Evolutionary conservation across 2,329 filamentous ascomycete genomes (phyloP).

Genomic region (Claviceps humidiphila): DNA sequence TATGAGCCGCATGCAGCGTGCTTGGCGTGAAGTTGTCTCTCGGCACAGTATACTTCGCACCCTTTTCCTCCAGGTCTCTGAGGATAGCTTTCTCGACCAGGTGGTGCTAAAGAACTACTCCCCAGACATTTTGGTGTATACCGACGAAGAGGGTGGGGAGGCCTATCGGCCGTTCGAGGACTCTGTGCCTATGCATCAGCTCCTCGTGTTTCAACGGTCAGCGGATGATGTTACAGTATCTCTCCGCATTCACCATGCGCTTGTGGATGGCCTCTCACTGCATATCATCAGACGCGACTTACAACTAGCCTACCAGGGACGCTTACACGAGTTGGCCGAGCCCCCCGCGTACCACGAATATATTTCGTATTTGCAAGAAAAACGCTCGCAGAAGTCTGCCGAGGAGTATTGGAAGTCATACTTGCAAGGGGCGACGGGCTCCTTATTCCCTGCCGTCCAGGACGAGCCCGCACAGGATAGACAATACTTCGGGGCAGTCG

Average conservation of each 20-base stretch:
- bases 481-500: neutral
- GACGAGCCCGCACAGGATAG: neutral
- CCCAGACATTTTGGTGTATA: neutral
- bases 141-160: neutral
- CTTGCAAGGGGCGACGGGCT: neutral
- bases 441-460: neutral
- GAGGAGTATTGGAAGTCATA: conserved; percentile 4
- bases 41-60: conserved; percentile 5
- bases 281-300: conserved; percentile 3
- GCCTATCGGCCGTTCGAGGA: too few relatives aligned
- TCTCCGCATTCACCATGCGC: conserved; percentile 21
- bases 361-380: neutral
- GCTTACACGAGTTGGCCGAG: neutral
- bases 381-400: neutral
- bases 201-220: neutral
- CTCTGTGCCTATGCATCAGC: neutral
- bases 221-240: conserved; percentile 10
- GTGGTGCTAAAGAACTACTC: neutral
- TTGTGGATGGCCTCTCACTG: conserved; percentile 20
- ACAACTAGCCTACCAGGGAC: neutral
- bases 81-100: neutral
- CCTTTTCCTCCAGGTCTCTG: neutral
- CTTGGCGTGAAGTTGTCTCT: conserved; percentile 7
- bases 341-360: conserved; percentile 1
- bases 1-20: conserved; percentile 3